Percentiles rank a stretch among this genome's conserved stretches.
Conservation (phyloP, 116 monocot species). For the Zostera marina region DNA sequence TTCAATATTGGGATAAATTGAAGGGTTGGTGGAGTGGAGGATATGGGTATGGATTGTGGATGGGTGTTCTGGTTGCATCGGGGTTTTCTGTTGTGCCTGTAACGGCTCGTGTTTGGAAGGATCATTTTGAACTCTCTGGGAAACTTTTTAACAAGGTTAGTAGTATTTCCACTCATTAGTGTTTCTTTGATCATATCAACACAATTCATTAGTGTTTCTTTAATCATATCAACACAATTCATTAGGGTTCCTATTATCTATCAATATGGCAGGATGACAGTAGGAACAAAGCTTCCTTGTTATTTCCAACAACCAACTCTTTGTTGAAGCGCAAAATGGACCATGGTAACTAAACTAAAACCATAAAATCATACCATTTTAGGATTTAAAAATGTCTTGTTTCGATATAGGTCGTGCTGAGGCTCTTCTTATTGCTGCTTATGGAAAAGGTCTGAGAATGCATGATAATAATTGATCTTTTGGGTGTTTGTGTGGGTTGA, state of each 20-base stretch:
- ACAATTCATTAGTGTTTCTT: too few relatives aligned
- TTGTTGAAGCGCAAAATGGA: too few relatives aligned
- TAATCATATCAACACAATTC: too few relatives aligned
- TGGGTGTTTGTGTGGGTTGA: too few relatives aligned
- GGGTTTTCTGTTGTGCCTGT: slow-evolving; percentile 90
- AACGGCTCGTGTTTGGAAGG: slow-evolving; percentile 71
- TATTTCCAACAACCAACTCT: too few relatives aligned
- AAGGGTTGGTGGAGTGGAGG: slow-evolving; percentile 99
- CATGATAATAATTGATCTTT: too few relatives aligned
- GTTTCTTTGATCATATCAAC: too few relatives aligned
- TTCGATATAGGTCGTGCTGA: slow-evolving; percentile 60
- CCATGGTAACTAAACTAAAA: too few relatives aligned
- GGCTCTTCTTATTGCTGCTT: slow-evolving; percentile 81
- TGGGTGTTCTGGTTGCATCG: slow-evolving; percentile 82
- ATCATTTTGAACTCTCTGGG: slow-evolving; percentile 66
- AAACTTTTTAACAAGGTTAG: slow-evolving; percentile 47
- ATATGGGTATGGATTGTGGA: slow-evolving; percentile 86
- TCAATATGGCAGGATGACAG: too few relatives aligned
- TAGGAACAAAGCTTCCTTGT: slow-evolving; percentile 44
- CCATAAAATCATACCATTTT: too few relatives aligned
- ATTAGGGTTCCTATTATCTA: too few relatives aligned
- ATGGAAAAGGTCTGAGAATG: slow-evolving; percentile 37
- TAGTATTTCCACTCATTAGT: neutral
- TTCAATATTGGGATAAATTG: too few relatives aligned
- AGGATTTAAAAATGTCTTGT: neutral